Evolutionary conservation across 2,329 filamentous ascomycete species (phyloP).

Genomic region (Cytospora piceae): DNA sequence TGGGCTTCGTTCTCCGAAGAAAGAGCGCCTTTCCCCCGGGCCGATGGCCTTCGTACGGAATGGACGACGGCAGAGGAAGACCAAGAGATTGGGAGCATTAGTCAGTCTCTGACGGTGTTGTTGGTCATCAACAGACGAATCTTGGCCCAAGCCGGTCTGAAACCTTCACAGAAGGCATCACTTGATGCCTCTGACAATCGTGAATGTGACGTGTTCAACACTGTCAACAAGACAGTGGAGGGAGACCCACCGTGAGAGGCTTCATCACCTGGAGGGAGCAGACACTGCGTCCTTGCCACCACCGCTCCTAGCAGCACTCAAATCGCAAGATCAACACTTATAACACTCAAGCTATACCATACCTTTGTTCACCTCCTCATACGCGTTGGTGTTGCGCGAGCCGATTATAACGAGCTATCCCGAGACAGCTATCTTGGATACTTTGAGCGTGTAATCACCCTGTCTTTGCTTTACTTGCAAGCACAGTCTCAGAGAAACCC

Average conservation of each 20-base stretch:
- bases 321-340: conserved; percentile 3
- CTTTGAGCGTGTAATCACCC: conserved; percentile 37
- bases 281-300: background rate
- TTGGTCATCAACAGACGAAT: conserved; percentile 31
- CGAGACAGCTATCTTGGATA: conserved; percentile 38
- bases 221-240: no score
- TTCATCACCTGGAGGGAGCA: conserved; percentile 17
- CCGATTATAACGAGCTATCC: conserved; percentile 33
- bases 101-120: conserved; percentile 28
- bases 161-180: background rate
- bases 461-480: conserved; percentile 28
- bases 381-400: conserved; percentile 31
- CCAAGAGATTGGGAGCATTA: conserved; percentile 17
- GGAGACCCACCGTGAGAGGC: background rate
- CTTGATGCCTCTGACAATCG: background rate
- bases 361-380: conserved; percentile 34
- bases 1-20: conserved; percentile 42
- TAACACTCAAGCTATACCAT: conserved; percentile 38
- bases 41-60: conserved; percentile 12
- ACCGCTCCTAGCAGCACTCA: background rate
- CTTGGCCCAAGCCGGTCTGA: conserved; percentile 11
- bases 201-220: background rate
- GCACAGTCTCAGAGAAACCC: conserved; percentile 14
- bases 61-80: background rate
- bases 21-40: conserved; percentile 38